Base-by-base conservation (phyloP, 192 early-diverging fungal genomes). In the Mortierella hygrophila region DNA sequence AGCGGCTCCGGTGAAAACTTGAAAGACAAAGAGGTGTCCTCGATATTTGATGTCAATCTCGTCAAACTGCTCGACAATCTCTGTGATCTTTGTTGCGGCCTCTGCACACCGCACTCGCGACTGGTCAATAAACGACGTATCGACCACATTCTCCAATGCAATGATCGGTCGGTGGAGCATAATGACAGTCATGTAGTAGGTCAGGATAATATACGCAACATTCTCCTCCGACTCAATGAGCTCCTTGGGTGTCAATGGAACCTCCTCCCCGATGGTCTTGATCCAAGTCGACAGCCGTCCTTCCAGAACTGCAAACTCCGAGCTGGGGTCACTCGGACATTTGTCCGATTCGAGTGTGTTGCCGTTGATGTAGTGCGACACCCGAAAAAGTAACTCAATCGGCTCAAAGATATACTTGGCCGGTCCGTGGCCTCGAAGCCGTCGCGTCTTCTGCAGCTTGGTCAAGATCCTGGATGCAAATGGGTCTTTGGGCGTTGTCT, bases 181-280 rank as follows among this genome's bases (percentile, higher is more conserved):
- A 57, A 57, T 55, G 29, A 75, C 74, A 5, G 74, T 75, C 49
- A 57, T 75, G 54, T 75, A 75, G 18, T 38, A 75, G 47, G 38
- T 75, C 32, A 75, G 37, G 52, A 52, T 35, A 38, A 75, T 60
- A 20, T 38, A 75, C 15, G 74, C 54, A 16, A 35, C 9, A 38
- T 57, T 52, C 4, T 35, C 46, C 32, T 40, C 52, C n/a, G 32
- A 18, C 13, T 18, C 32, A 29, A 75, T 18, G 18, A 35, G 29
- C 16, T 75, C 35, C 3, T 29, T 21, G 15, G 35, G 35, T 10
- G 54, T 54, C 29, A 32, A 32, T 21, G 46, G 21, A 9, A 75
- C 15, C 32, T 40, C 49, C 6, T 35, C 15, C 49, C 18, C 26
- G n/a, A 57, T 49, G 6, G 29, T 74, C 15, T 55, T 44, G 26